Evolutionary conservation across 371 early-diverging fungal genomes (phyloP).

Genomic region (Apophysomyces trapeziformis): DNA sequence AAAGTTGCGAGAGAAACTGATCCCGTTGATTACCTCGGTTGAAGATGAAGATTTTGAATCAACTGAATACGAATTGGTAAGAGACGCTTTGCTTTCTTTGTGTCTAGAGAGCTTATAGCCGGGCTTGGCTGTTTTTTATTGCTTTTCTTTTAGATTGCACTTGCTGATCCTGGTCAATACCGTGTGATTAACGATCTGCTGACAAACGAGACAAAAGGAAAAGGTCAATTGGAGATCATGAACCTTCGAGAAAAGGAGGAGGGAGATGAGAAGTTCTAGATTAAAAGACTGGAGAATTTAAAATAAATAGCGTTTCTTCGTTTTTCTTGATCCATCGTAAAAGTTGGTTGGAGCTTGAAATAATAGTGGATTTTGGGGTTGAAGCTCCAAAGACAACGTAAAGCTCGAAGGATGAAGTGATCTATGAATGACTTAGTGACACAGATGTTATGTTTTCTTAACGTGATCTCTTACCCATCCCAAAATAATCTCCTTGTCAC

Average conservation of each 20-base stretch:
- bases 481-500: slow-evolving; percentile 66
- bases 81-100: slow-evolving; percentile 9
- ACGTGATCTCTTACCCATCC: slow-evolving; percentile 65
- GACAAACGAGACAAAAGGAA: slow-evolving; percentile 82
- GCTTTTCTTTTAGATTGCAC: slow-evolving; percentile 61
- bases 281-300: slow-evolving; percentile 69
- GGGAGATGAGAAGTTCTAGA: slow-evolving; percentile 76
- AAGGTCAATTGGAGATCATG: slow-evolving; percentile 87
- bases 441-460: neutral
- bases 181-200: slow-evolving; percentile 81
- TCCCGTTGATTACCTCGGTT: slow-evolving; percentile 66
- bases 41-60: slow-evolving; percentile 88
- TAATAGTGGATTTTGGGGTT: slow-evolving; percentile 68
- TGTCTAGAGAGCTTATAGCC: neutral
- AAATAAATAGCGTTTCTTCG: slow-evolving; percentile 71
- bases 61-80: slow-evolving; percentile 83
- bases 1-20: slow-evolving; percentile 80
- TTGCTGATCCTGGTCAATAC: slow-evolving; percentile 95
- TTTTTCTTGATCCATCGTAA: slow-evolving; percentile 77
- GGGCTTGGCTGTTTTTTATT: neutral
- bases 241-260: slow-evolving; percentile 82
- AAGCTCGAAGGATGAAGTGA: slow-evolving; percentile 71
- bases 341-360: slow-evolving; percentile 64
- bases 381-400: slow-evolving; percentile 77
- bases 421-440: slow-evolving; percentile 35